Conservation (phyloP, 345 rosid species). For the Aegle marmelos region DNA sequence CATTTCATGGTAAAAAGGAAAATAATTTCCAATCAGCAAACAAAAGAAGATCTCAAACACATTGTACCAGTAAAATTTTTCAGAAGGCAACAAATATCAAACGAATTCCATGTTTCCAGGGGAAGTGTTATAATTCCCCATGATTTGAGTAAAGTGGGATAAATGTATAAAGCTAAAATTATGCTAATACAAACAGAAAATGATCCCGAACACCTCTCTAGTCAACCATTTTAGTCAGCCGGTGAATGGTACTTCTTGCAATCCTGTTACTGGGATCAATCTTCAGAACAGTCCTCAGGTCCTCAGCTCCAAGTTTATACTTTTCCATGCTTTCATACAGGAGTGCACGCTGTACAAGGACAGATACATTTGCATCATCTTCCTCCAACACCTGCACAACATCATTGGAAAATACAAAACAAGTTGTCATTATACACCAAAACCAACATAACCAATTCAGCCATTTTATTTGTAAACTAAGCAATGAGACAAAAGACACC, state of each 20-base stretch:
- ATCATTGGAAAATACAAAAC: background rate
- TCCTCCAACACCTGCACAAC: conserved; percentile 68
- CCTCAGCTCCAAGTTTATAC: conserved; percentile 95
- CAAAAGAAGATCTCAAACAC: conserved; percentile 3
- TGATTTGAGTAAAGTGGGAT: background rate
- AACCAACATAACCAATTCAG: background rate
- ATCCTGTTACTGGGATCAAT: conserved; percentile 83
- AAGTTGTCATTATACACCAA: background rate
- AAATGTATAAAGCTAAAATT: conserved; percentile 7
- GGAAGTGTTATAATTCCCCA: conserved; percentile 14
- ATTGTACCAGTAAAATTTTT: conserved; percentile 18
- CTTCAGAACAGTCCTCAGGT: conserved; percentile 86
- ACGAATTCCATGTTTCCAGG: background rate
- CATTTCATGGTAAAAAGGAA: background rate
- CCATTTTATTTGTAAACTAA: background rate
- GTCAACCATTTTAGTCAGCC: conserved; percentile 75
- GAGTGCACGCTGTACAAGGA: conserved; percentile 86
- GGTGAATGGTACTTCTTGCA: conserved; percentile 96
- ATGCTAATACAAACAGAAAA: conserved; percentile 13
- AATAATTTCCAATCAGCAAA: background rate
- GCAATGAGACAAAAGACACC: background rate
- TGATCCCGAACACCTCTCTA: conserved; percentile 22
- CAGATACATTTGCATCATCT: conserved; percentile 63
- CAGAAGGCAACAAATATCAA: background rate
- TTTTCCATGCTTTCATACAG: conserved; percentile 99